Evolutionary conservation across 1,284 basidiomycete genomes (phyloP), one percentile per base, ranked within the genome.

Genomic region (Xanthoconium separans): DNA sequence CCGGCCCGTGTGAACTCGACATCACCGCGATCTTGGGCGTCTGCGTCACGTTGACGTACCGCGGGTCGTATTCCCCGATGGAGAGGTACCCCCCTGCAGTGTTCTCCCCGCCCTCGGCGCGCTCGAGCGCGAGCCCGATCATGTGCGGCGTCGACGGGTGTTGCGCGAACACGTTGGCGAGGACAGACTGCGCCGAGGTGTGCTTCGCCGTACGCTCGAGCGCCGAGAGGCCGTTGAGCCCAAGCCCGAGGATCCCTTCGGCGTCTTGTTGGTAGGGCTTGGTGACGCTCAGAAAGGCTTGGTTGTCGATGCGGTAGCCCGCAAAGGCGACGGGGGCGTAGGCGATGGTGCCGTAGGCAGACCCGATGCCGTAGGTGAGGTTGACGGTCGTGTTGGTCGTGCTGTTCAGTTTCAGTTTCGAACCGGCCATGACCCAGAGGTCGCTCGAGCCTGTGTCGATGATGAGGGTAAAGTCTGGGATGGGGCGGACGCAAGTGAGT

Each of bases 1-100:
- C 61, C 1, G 68, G 66, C 1, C 68, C 34, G 0, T n/a, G n/a
- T n/a, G n/a, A n/a, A n/a, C n/a, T n/a, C n/a, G 76, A 75, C 34
- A 63, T 65, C 30, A 77, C 68, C 1, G 64, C 54, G 24, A 73
- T 61, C 56, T 70, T 70, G 9, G 74, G 60, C 33, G 63, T 60
- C n/a, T 62, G 39, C 11, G 61, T 61, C 5, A 80, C 62, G 2
- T 59, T 61, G 6, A 58, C 47, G 54, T 70, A 80, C 9, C 61
- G 56, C 0, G 68, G 58, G 5, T 74, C 73, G 58, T 76, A 74
- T 58, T 77, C 77, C n/a, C 77, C 75, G 48, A 80, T 75, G 6
- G 69, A 63, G 58, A 81, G 69, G 8, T 65, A 65, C 0, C 77
- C 77, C 27, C 73, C 73, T 15, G 63, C 62, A 0, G 69, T 73